Base-by-base conservation (phyloP, 805 yeast species). In the Ogataea kodamae region DNA sequence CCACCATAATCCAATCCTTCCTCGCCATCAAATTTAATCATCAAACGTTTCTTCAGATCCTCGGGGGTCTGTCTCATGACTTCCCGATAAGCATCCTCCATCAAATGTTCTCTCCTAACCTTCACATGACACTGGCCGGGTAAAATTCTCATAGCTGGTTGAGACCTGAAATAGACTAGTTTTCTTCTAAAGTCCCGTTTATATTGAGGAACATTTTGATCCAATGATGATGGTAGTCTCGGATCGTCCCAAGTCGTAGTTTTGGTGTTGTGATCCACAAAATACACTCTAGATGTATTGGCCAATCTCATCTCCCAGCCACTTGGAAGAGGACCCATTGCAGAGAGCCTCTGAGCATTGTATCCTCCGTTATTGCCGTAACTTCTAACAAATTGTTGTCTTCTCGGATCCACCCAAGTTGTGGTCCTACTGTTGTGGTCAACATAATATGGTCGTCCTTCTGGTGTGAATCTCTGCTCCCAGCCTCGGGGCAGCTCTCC, bases 221-320 rank as follows among this genome's bases (percentile, higher is more conserved):
- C 99, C 50, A 92, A 69, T 6, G 96, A 85, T 5, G 97, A 87
- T 33, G 99, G 99, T 58, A 92, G 72, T 57, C 99, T 80, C 45
- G 99, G 99, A 59, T 92, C 99, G 64, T 92, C 99, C 99, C 99
- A 92, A 1, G 99, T 92, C 1, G 99, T 92, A 0, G 99, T 92
- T 67, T 92, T 92, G 19, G 99, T 92, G 65, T 92, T 92, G 68
- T 92, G 99, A 62, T 92, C 99, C 47, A 92, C 99, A 61, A 92
- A 92, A 62, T 92, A 92, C 14, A 92, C 98, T 61, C 99, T 78
- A 7, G 98, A 97, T 1, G 98, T 92, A 62, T 92, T 92, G 25
- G 99, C 94, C 55, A 92, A 74, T 64, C 99, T 83, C 99, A 92
- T 92, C 68, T 92, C 99, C 99, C 99, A 92, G 35, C 99, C 99